Conservation (phyloP, 352 stramenopile genomes). For the Phytophthora tentaculata region DNA sequence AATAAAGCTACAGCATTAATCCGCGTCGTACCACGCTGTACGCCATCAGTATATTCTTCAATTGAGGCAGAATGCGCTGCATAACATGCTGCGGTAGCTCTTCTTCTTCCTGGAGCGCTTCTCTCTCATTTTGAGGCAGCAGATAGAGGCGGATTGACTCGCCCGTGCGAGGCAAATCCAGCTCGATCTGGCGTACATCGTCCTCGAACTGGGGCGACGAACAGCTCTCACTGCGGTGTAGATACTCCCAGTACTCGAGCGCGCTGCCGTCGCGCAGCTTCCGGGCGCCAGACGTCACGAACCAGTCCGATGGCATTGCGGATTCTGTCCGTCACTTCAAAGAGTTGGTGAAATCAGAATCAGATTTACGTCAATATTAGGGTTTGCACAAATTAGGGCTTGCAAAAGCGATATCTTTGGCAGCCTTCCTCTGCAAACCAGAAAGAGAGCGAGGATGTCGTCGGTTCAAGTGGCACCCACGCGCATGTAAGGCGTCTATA, state of each 20-base stretch:
- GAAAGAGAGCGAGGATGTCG: slow-evolving; percentile 31
- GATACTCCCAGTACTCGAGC: slow-evolving; percentile 53
- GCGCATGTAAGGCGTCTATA: slow-evolving; percentile 67
- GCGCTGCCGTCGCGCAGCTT: slow-evolving; percentile 42
- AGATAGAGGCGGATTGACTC: slow-evolving; percentile 67
- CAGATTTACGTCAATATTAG: slow-evolving; percentile 13
- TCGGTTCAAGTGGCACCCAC: slow-evolving; percentile 75
- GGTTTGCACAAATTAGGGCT: slow-evolving; percentile 18
- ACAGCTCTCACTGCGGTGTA: slow-evolving; percentile 33
- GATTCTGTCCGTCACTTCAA: too few species aligned
- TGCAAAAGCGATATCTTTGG: slow-evolving; percentile 29
- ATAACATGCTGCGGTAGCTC: slow-evolving; percentile 31
- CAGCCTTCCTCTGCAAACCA: slow-evolving; percentile 11
- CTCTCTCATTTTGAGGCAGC: slow-evolving; percentile 27
- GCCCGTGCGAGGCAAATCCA: slow-evolving; percentile 67
- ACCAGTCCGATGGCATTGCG: slow-evolving; percentile 52
- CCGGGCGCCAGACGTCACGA: slow-evolving; percentile 43
- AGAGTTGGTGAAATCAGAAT: too few species aligned
- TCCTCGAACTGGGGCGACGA: slow-evolving; percentile 50
- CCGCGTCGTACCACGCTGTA: slow-evolving; percentile 56
- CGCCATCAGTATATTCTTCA: slow-evolving; percentile 66
- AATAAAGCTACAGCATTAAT: neutral
- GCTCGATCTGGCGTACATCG: slow-evolving; percentile 68
- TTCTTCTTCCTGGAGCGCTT: slow-evolving; percentile 20
- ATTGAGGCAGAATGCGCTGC: slow-evolving; percentile 37